A percentile compares a stretch with the other conserved stretches of the same genome.
phyloP scores from a whole-genome alignment of 2,329 filamentous ascomycete genomes.

The Hymenotorrendiella dingleyae region DNA sequence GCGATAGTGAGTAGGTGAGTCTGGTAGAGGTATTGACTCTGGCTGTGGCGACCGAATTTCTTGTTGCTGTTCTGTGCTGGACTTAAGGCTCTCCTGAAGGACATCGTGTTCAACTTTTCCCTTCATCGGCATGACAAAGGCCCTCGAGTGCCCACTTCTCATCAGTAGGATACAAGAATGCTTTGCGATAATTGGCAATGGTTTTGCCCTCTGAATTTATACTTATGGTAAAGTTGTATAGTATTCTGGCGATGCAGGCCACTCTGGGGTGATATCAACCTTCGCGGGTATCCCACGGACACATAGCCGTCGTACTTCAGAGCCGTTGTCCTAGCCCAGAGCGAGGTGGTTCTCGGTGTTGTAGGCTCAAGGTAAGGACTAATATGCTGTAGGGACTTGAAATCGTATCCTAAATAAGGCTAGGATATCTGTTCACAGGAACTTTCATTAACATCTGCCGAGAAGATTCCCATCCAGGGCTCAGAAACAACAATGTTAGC shows the following conservation, averaged over 20 bases:
- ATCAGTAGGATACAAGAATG: slow-evolving; percentile 52
- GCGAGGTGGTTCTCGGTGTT: slow-evolving; percentile 57
- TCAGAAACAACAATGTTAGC: no score
- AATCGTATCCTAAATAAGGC: slow-evolving; percentile 58
- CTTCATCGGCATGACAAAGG: slow-evolving; percentile 41
- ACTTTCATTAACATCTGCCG: no score
- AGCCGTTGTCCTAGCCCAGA: slow-evolving; percentile 66
- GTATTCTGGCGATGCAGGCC: slow-evolving; percentile 46
- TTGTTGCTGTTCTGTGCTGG: no score
- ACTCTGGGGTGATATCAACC: no score
- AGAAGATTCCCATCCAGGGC: no score
- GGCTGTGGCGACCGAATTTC: slow-evolving; percentile 33
- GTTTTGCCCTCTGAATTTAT: slow-evolving; percentile 55
- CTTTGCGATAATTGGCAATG: slow-evolving; percentile 55
- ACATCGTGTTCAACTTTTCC: slow-evolving; percentile 26
- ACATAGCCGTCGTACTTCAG: slow-evolving; percentile 62
- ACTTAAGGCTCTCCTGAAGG: slow-evolving; percentile 9
- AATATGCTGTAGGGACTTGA: slow-evolving; percentile 63
- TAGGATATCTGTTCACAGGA: not conserved
- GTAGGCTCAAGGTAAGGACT: slow-evolving; percentile 62
- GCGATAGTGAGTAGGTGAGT: no score
- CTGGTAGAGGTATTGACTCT: no score
- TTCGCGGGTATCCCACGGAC: slow-evolving; percentile 71
- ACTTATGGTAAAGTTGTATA: slow-evolving; percentile 50
- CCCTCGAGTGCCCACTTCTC: slow-evolving; percentile 57